Percentiles rank a stretch among this genome's conserved stretches.
Conservation (phyloP, 1,284 basidiomycete genomes). For the Chalciporus piperatoides region DNA sequence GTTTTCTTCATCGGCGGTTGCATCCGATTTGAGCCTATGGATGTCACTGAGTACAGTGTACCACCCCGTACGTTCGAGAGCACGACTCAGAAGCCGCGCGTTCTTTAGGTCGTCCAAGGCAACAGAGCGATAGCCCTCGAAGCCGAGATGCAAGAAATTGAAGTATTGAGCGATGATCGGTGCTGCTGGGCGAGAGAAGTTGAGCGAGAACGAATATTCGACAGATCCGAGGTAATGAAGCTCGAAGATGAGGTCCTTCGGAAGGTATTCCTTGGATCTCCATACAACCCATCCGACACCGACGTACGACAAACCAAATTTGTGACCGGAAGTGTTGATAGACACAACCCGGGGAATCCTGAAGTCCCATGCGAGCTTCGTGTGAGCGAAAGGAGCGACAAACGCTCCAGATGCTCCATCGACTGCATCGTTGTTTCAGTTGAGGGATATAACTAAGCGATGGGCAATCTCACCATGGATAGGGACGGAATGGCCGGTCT, state of each 20-base stretch:
- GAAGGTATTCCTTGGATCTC: slow-evolving; percentile 72
- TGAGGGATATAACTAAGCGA: slow-evolving; percentile 18
- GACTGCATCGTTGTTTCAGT: slow-evolving; percentile 38
- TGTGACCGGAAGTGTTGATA: slow-evolving; percentile 88
- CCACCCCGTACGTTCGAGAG: slow-evolving; percentile 78
- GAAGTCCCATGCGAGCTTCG: slow-evolving; percentile 85
- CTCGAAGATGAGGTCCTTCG: slow-evolving; percentile 91
- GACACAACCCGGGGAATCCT: slow-evolving; percentile 82
- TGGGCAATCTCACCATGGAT: slow-evolving; percentile 66
- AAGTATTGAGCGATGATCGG: slow-evolving; percentile 93
- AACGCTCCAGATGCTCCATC: slow-evolving; percentile 83
- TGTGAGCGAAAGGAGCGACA: slow-evolving; percentile 79
- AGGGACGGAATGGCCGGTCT: slow-evolving; percentile 75
- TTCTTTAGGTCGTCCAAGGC: slow-evolving; percentile 80
- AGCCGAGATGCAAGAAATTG: slow-evolving; percentile 84
- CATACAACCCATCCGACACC: slow-evolving; percentile 90
- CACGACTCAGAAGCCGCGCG: slow-evolving; percentile 80
- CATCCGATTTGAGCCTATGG: slow-evolving; percentile 42
- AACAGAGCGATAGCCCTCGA: slow-evolving; percentile 74
- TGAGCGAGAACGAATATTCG: slow-evolving; percentile 82
- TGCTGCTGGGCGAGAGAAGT: slow-evolving; percentile 89
- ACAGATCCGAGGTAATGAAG: slow-evolving; percentile 75
- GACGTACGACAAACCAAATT: slow-evolving; percentile 84
- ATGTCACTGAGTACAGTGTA: slow-evolving; percentile 75
- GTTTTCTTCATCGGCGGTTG: slow-evolving; percentile 44